Conservation (phyloP, 2,329 filamentous ascomycete genomes). For the Fusarium mundagurra region DNA sequence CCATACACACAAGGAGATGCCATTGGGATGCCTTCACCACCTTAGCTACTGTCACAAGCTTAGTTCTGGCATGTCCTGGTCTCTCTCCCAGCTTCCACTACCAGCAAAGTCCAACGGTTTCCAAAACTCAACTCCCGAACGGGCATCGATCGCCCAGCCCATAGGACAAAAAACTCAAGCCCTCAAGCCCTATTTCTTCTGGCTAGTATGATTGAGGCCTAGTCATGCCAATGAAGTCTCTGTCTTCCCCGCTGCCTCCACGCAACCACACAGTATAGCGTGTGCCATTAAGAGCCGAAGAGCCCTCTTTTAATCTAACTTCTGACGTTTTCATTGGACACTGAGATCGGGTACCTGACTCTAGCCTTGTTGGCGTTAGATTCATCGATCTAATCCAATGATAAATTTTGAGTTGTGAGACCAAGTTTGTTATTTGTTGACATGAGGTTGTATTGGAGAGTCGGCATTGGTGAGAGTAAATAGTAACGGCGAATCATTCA, state of each 20-base stretch:
- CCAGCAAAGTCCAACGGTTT: conserved; percentile 21
- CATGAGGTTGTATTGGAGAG: conserved; percentile 30
- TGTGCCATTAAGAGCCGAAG: conserved; percentile 3
- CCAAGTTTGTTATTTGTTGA: conserved; percentile 24
- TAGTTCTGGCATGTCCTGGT: background rate
- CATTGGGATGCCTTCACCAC: background rate
- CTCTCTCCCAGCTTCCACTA: background rate
- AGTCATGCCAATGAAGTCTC: conserved; percentile 21
- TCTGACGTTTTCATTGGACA: conserved; percentile 15
- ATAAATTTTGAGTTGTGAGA: conserved; percentile 27
- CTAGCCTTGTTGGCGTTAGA: conserved; percentile 29
- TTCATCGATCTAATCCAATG: conserved; percentile 27
- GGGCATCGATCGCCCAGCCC: conserved; percentile 12
- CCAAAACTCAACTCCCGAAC: conserved; percentile 28
- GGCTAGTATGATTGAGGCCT: conserved; percentile 23
- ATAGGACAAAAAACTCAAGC: background rate
- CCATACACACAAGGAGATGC: background rate
- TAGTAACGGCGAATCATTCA: conserved; percentile 14
- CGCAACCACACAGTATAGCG: background rate
- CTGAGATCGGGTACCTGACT: conserved; percentile 35
- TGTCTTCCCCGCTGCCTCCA: conserved; percentile 28
- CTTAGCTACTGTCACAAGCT: background rate
- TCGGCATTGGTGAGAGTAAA: conserved; percentile 10
- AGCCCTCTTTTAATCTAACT: conserved; percentile 30
- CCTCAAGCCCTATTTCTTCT: conserved; percentile 26